Evolutionary conservation across 352 stramenopile species (phyloP).

Genomic region (Phytopythium vexans): DNA sequence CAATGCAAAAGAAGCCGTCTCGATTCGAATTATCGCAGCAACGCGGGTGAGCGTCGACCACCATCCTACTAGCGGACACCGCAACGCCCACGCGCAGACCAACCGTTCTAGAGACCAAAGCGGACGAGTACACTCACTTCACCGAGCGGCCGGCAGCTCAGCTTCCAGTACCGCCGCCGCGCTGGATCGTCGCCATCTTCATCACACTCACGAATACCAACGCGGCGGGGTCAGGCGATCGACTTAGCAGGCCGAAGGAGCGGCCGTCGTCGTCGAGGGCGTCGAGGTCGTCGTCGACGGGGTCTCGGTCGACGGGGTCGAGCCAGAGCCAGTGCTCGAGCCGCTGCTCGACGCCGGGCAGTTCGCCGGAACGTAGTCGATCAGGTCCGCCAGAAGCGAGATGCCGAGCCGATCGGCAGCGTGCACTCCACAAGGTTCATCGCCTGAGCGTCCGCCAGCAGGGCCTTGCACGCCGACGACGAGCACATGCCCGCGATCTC

Average conservation of each 20-base stretch:
- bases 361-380: constrained; percentile 18
- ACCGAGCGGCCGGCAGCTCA: too few species aligned
- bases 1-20: too few species aligned
- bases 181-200: too few species aligned
- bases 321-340: constrained; percentile 13
- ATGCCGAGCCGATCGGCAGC: constrained; percentile 25
- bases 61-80: too few species aligned
- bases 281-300: constrained; percentile 7
- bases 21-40: too few species aligned
- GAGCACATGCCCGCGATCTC: constrained; percentile 20
- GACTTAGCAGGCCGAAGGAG: constrained; percentile 12
- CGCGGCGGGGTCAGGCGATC: too few species aligned
- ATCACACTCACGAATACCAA: too few species aligned
- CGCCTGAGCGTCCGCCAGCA: constrained; percentile 13
- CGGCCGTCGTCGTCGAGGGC: not conserved
- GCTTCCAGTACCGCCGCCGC: too few species aligned
- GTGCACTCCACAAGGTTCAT: constrained; percentile 22
- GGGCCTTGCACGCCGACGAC: constrained; percentile 13
- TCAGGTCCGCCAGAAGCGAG: constrained; percentile 18
- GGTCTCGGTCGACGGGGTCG: constrained; percentile 3
- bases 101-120: too few species aligned
- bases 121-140: too few species aligned
- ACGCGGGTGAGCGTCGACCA: too few species aligned
- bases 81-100: too few species aligned
- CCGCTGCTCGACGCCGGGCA: constrained; percentile 16